A percentile compares a stretch with the other conserved stretches of the same genome.
Conservation (phyloP, 371 early-diverging fungal species). For the Globomyces sp. region DNA sequence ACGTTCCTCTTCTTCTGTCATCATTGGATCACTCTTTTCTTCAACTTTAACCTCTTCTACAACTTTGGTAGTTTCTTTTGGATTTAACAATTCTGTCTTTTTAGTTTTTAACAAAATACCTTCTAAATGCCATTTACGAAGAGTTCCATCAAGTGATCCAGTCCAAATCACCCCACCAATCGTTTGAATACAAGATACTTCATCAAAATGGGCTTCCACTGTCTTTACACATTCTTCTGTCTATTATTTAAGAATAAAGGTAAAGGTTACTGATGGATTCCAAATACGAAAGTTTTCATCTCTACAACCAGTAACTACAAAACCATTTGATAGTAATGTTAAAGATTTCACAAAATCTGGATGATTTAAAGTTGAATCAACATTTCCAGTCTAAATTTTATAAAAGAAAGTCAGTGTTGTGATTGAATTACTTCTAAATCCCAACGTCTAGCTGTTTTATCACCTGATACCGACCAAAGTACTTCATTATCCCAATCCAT, state of each 20-base stretch:
- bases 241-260: slow-evolving; percentile 37
- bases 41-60: slow-evolving; percentile 18
- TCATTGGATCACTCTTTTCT: slow-evolving; percentile 20
- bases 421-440: slow-evolving; percentile 39
- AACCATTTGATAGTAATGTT: slow-evolving; percentile 53
- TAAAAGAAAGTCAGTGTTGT: not conserved
- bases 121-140: slow-evolving; percentile 66
- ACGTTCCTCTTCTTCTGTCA: slow-evolving; percentile 81
- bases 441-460: slow-evolving; percentile 71
- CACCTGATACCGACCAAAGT: slow-evolving; percentile 76
- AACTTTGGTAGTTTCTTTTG: slow-evolving; percentile 21
- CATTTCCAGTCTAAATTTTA: slow-evolving; percentile 51
- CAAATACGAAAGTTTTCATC: slow-evolving; percentile 81
- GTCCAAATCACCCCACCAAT: slow-evolving; percentile 62
- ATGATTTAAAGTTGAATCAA: slow-evolving; percentile 69
- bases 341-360: slow-evolving; percentile 78
- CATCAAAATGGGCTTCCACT: slow-evolving; percentile 79
- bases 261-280: slow-evolving; percentile 69
- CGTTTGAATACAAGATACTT: slow-evolving; percentile 62
- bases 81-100: not conserved
- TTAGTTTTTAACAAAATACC: not conserved
- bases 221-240: slow-evolving; percentile 64
- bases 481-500: slow-evolving; percentile 39
- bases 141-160: slow-evolving; percentile 73
- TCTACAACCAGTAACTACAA: slow-evolving; percentile 72